phyloP scores from a whole-genome alignment of 352 stramenopile genomes.

The Pythium coloratum region DNA sequence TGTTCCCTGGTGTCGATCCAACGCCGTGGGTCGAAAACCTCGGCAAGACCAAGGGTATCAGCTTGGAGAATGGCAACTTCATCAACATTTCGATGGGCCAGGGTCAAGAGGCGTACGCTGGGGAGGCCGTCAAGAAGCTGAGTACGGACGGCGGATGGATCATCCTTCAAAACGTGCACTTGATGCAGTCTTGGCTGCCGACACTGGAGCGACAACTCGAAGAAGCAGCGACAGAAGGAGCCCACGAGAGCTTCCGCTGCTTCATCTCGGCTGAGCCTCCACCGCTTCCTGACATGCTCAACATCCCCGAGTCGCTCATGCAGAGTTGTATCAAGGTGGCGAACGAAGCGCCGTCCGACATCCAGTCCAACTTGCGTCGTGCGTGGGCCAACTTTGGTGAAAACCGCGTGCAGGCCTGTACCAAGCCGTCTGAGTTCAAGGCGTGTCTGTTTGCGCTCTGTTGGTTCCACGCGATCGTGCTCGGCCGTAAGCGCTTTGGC shows the following conservation, averaged over 20 bases:
- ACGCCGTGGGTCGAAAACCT: conserved; percentile 95
- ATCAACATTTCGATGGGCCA: conserved; percentile 95
- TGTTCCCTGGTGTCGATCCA: conserved; percentile 94
- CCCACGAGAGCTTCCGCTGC: conserved; percentile 94
- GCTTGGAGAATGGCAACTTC: conserved; percentile 93
- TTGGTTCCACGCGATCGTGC: conserved; percentile 96
- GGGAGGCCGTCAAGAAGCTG: conserved; percentile 89
- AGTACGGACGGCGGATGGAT: conserved; percentile 94
- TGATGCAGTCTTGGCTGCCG: conserved; percentile 96
- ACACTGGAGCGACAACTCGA: conserved; percentile 93
- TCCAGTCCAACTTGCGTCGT: conserved; percentile 93
- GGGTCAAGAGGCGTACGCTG: conserved; percentile 92
- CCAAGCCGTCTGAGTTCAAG: conserved; percentile 91
- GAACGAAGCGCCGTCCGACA: conserved; percentile 95
- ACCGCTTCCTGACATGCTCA: conserved; percentile 92
- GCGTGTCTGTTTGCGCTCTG: conserved; percentile 93
- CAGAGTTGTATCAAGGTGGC: conserved; percentile 96
- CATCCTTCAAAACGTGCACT: conserved; percentile 95
- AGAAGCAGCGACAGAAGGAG: conserved; percentile 83
- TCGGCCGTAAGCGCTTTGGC: conserved; percentile 91
- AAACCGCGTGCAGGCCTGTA: conserved; percentile 84
- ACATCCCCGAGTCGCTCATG: conserved; percentile 96
- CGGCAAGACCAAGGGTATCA: conserved; percentile 85
- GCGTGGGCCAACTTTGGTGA: conserved; percentile 95
- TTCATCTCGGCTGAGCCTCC: conserved; percentile 96